Conservation (phyloP, 2,329 filamentous ascomycete genomes). For the Chaetothyriales sp. region DNA sequence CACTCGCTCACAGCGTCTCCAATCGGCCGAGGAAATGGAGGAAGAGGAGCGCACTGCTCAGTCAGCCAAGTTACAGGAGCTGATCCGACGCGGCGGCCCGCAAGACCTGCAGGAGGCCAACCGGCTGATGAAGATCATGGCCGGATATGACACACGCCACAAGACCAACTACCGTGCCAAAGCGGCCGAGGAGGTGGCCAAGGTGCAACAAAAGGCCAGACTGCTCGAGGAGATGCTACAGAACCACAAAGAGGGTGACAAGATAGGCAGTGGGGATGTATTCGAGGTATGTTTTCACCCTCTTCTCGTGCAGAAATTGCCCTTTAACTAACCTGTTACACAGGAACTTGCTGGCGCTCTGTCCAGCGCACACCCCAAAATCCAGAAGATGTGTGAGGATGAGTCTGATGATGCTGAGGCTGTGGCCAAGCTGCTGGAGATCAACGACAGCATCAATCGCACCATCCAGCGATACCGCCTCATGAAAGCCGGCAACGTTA, state of each 20-base stretch:
- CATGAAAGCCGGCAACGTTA: constrained; percentile 86
- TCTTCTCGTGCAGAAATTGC: not conserved
- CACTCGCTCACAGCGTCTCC: constrained; percentile 52
- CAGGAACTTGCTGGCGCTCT: constrained; percentile 77
- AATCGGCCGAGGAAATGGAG: constrained; percentile 97
- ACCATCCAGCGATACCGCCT: constrained; percentile 92
- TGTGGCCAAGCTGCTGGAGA: constrained; percentile 85
- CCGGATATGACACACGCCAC: constrained; percentile 82
- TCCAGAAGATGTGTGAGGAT: constrained; percentile 98
- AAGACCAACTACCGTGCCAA: constrained; percentile 98
- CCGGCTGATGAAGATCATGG: constrained; percentile 97
- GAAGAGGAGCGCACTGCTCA: constrained; percentile 89
- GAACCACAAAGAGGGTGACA: constrained; percentile 65
- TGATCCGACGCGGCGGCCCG: constrained; percentile 81
- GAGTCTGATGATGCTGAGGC: constrained; percentile 95
- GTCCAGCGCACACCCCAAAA: constrained; percentile 91
- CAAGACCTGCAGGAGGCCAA: constrained; percentile 95
- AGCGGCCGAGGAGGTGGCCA: constrained; percentile 84
- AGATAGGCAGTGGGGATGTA: constrained; percentile 54
- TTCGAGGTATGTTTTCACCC: constrained; percentile 38
- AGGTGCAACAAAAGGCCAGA: constrained; percentile 88
- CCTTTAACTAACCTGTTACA: not conserved
- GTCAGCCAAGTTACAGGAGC: constrained; percentile 92
- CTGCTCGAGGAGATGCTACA: constrained; percentile 86
- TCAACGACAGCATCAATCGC: constrained; percentile 96